Base-by-base conservation (phyloP, 2,329 filamentous ascomycete species). In the Fusarium verrucosum region DNA sequence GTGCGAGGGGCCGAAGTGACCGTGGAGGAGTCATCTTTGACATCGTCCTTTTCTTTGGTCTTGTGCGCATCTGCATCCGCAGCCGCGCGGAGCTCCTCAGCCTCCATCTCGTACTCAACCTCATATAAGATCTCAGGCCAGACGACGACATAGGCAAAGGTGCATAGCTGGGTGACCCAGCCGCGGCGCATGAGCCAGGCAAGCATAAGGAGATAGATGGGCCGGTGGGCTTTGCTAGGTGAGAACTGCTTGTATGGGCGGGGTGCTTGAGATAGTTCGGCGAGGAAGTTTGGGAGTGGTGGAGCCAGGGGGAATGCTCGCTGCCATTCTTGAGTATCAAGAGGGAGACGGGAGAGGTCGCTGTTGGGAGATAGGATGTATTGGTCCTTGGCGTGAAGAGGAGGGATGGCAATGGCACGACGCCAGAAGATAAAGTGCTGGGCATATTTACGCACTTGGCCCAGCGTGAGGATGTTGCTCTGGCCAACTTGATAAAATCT, bases 391-490 rank as follows among this genome's bases (percentile, higher is more conserved):
- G 91, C 90, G 72, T 97, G 93, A 7, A 99, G 85, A 0, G 95
- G 95, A 6, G 92, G 91, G 36, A 98, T 94, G 16, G 94, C 90
- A 59, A 96, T 91, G 42, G 94, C 95, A 55, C 94, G 90, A 22
- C 95, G 89, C 94, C 94, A 98, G 79, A 96, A 96, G 61, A 98
- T 93, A 63, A 99, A 89, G 79, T 98, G 95, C 56, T 92, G 91
- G 10, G 94, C 93, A 62, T 96, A 91, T 69, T 92, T 89, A 64
- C 94, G 90, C 63, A 98, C 90, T 68, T 96, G 92, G 28, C 87
- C 84, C 2, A 95, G 83, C 5, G 90, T 88, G 49, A 98, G 89
- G 19, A 89, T 85, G 47, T 90, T 87, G 66, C 84, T 86, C 66
- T 89, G 85, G 16, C 89, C 87, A 50, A 92, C 86, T 74, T 94